phyloP scores from a whole-genome alignment of 2,329 filamentous ascomycete genomes.

The Amauroascus verrucosus region DNA sequence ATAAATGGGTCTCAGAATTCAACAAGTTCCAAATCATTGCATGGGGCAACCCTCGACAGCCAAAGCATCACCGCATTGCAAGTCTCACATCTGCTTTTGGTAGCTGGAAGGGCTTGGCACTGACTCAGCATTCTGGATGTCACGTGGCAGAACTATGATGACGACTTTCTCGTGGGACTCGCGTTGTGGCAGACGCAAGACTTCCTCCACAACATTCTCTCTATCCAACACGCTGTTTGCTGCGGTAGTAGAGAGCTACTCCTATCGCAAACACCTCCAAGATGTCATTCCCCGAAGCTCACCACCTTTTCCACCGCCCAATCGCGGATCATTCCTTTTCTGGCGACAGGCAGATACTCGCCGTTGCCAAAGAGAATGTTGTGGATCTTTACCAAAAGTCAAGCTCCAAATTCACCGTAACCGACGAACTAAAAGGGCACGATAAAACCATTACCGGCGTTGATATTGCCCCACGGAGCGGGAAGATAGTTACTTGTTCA shows the following conservation, averaged over 20 bases:
- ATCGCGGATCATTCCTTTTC: conserved; percentile 99
- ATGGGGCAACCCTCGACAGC: background rate
- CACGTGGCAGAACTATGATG: background rate
- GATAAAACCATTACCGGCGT: conserved; percentile 96
- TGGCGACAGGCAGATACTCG: conserved; percentile 74
- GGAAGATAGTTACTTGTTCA: conserved; percentile 93
- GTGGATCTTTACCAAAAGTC: conserved; percentile 76
- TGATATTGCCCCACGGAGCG: conserved; percentile 82
- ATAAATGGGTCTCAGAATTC: background rate
- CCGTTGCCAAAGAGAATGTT: conserved; percentile 79
- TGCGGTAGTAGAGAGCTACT: conserved; percentile 97
- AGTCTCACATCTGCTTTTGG: background rate
- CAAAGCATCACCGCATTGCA: background rate
- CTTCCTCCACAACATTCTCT: too few relatives aligned
- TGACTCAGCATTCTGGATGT: background rate
- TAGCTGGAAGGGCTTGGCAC: background rate
- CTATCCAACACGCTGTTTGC: background rate
- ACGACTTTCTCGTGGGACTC: too few relatives aligned
- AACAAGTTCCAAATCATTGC: background rate
- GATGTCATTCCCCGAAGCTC: conserved; percentile 83
- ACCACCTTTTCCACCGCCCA: conserved; percentile 92
- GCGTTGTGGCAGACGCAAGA: too few relatives aligned
- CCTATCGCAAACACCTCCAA: conserved; percentile 53
- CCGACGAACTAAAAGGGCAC: conserved; percentile 89
- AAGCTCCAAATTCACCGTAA: conserved; percentile 66